phyloP scores from a whole-genome alignment of 352 stramenopile species.

The Vaucheria bursata region DNA sequence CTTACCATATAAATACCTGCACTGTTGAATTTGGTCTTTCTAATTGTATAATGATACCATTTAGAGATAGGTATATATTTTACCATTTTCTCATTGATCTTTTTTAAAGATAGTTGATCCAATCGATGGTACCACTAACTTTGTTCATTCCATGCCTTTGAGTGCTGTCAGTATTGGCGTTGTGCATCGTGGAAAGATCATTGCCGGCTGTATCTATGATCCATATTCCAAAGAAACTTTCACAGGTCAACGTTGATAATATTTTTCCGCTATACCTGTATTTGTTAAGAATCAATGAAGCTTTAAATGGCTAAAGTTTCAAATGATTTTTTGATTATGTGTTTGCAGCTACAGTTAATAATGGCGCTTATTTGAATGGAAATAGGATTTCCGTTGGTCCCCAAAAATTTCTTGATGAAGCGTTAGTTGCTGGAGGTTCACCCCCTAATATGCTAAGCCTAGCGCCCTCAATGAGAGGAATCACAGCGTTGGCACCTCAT shows the following conservation, averaged over 20 bases:
- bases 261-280: constrained; percentile 56
- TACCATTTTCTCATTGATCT: too few relatives aligned
- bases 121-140: constrained; percentile 84
- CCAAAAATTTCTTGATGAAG: constrained; percentile 19
- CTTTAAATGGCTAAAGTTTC: too few relatives aligned
- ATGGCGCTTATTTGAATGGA: constrained; percentile 62
- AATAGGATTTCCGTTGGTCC: constrained; percentile 29
- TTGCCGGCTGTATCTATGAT: constrained; percentile 69
- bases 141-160: constrained; percentile 56
- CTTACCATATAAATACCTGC: too few relatives aligned
- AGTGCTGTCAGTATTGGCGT: constrained; percentile 56
- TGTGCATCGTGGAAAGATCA: constrained; percentile 62
- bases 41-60: too few relatives aligned
- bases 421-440: constrained; percentile 29
- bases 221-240: constrained; percentile 80
- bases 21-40: too few relatives aligned
- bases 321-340: too few relatives aligned
- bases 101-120: constrained; percentile 85
- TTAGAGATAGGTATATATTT: too few relatives aligned
- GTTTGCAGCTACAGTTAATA: constrained; percentile 40
- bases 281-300: not conserved
- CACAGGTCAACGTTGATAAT: too few relatives aligned
- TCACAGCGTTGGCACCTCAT: constrained; percentile 32
- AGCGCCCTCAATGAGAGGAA: constrained; percentile 39
- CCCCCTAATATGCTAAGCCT: constrained; percentile 20